These are phyloP conservation scores for Suillus subaureus DNA, from an alignment of 768 basidiomycete species.

Conservation along the genomic window DNA sequence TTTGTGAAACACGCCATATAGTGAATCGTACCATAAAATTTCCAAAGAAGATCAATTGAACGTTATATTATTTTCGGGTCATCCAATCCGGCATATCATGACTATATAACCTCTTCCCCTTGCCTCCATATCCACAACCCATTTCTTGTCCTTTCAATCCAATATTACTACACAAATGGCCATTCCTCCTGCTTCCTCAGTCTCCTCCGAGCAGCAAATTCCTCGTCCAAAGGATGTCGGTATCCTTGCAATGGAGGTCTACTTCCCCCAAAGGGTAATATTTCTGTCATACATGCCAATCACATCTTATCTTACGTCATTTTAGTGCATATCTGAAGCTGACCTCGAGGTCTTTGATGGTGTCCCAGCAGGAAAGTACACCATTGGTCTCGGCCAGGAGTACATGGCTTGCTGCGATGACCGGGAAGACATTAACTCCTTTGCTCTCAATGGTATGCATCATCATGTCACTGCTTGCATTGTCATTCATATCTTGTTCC, in stretches of 20 bases:
- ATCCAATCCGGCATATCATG: not conserved
- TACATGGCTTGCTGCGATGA: slow-evolving; percentile 99
- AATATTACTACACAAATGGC: slow-evolving; percentile 25
- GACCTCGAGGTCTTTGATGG: slow-evolving; percentile 94
- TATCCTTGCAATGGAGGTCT: slow-evolving; percentile 90
- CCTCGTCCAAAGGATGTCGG: slow-evolving; percentile 90
- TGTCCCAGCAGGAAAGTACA: slow-evolving; percentile 96
- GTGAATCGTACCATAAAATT: slow-evolving; percentile 33
- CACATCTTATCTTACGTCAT: slow-evolving; percentile 13
- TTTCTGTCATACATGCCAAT: not conserved
- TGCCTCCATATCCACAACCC: not conserved
- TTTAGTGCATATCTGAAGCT: slow-evolving; percentile 91
- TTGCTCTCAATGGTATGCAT: slow-evolving; percentile 84
- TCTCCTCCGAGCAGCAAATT: slow-evolving; percentile 19
- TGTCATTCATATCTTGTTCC: not conserved
- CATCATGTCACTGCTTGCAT: not conserved
- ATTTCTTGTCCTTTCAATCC: not conserved
- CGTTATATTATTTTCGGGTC: slow-evolving; percentile 28
- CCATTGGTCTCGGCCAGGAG: slow-evolving; percentile 96
- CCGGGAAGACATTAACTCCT: slow-evolving; percentile 98
- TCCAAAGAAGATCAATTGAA: slow-evolving; percentile 12
- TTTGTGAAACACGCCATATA: slow-evolving; percentile 32
- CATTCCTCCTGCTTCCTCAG: slow-evolving; percentile 18
- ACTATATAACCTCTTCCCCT: slow-evolving; percentile 25
- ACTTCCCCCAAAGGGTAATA: slow-evolving; percentile 85